phyloP scores from a whole-genome alignment of 805 yeast species.

The Myxozyma monticola region DNA sequence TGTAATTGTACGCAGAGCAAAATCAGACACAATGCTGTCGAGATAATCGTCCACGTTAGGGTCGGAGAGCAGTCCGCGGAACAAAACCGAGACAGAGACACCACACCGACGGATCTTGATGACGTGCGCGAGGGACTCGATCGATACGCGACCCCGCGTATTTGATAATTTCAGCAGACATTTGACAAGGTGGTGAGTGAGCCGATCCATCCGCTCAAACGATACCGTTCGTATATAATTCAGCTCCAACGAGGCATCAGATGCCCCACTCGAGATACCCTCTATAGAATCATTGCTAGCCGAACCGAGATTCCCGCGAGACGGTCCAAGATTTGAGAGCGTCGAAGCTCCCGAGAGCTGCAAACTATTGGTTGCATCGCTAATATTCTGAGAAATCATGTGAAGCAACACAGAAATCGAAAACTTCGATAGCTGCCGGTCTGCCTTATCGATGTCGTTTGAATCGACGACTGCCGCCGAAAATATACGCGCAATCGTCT shows the following conservation, averaged over 20 bases:
- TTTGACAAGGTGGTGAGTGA: constrained; percentile 4
- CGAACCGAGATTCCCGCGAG: not conserved
- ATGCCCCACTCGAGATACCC: not conserved
- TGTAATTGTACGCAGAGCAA: not conserved
- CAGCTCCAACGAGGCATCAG: not conserved
- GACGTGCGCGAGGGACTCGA: constrained; percentile 12
- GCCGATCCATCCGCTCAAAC: constrained; percentile 8
- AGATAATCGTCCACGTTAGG: constrained; percentile 1
- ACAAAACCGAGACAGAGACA: not conserved
- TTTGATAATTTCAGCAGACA: constrained; percentile 9
- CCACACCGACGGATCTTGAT: constrained; percentile 8
- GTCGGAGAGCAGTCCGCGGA: constrained; percentile 2
- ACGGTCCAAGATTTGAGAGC: not conserved
- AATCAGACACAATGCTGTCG: constrained; percentile 4
- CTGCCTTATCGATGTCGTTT: constrained; percentile 4
- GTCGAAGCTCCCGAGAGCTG: constrained; percentile 2
- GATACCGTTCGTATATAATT: constrained; percentile 8
- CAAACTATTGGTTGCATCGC: not conserved
- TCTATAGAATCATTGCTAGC: too few species aligned
- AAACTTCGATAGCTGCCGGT: constrained; percentile 9
- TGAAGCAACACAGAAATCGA: constrained; percentile 7
- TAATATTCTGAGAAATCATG: constrained; percentile 5
- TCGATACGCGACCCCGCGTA: constrained; percentile 8
- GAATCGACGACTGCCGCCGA: constrained; percentile 1
- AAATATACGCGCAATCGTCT: constrained; percentile 1